These are phyloP conservation scores for Colletotrichum sp. DNA, from an alignment of 2,329 filamentous ascomycete species.

Conservation along the genomic window DNA sequence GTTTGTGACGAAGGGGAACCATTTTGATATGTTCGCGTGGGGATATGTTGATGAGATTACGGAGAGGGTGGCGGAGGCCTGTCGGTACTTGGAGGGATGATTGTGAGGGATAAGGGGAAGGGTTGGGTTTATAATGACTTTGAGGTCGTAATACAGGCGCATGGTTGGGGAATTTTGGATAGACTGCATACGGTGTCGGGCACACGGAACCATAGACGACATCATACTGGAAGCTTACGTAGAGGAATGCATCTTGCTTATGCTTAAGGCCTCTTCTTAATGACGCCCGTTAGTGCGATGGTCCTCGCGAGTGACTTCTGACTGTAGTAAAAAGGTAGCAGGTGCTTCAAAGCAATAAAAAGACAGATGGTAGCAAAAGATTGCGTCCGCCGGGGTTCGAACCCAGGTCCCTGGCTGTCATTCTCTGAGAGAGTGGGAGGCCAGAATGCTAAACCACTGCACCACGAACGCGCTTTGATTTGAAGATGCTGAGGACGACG, in stretches of 20 bases:
- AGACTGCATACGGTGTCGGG: neutral
- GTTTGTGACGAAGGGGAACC: constrained; percentile 55
- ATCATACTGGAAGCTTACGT: neutral
- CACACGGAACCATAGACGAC: neutral
- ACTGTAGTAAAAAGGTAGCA: accelerated
- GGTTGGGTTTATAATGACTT: neutral
- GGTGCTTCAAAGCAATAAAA: neutral
- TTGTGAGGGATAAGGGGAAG: neutral
- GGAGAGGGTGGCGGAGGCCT: constrained; percentile 29
- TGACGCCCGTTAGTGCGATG: accelerated
- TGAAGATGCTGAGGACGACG: neutral
- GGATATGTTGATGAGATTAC: constrained; percentile 29
- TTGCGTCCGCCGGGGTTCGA: constrained; percentile 19
- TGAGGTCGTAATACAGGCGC: neutral
- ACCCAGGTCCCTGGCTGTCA: constrained; percentile 14
- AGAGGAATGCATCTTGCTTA: neutral
- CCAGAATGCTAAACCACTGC: constrained; percentile 21
- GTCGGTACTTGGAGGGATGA: constrained; percentile 11
- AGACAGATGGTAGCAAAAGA: neutral
- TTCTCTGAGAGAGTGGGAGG: constrained; percentile 2
- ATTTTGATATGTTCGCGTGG: constrained; percentile 52
- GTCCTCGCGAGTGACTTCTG: accelerated
- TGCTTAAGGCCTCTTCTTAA: neutral
- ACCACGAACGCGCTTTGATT: constrained; percentile 12
- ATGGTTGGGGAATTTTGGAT: neutral